Percentiles rank a stretch among this genome's conserved stretches.
Evolutionary conservation across 257 asterid genomes (phyloP).

Genomic region (Jacaranda copaia): DNA sequence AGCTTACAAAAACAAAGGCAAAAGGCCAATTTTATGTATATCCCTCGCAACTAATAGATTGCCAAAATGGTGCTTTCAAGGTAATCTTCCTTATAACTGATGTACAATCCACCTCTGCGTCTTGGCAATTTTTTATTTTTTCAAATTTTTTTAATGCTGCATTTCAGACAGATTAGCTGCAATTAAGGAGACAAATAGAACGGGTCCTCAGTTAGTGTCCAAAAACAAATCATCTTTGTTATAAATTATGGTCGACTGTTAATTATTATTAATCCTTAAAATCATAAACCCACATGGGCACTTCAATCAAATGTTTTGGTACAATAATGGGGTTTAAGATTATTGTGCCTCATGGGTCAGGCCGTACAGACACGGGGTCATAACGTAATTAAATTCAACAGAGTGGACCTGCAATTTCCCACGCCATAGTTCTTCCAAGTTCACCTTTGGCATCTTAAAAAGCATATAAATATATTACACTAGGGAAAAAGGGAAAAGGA

Average conservation of each 20-base stretch:
- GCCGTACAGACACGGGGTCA: slow-evolving; percentile 31
- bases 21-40: background rate
- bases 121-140: too few species aligned
- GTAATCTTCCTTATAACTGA: background rate
- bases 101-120: too few species aligned
- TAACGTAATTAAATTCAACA: background rate
- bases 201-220: slow-evolving; percentile 28
- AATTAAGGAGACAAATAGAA: slow-evolving; percentile 46
- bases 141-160: background rate
- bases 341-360: slow-evolving; percentile 19
- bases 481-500: background rate
- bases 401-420: slow-evolving; percentile 17
- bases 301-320: slow-evolving; percentile 23
- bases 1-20: slow-evolving; percentile 3
- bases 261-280: slow-evolving; percentile 17
- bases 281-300: slow-evolving; percentile 27
- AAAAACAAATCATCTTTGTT: slow-evolving; percentile 22
- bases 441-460: slow-evolving; percentile 7
- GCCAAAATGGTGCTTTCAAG: background rate
- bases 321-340: slow-evolving; percentile 19
- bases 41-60: background rate
- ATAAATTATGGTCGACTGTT: background rate
- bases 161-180: slow-evolving; percentile 44
- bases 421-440: background rate
- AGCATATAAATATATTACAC: too few species aligned